phyloP scores from a whole-genome alignment of 768 basidiomycete species.

The Phaeotremella skinneri region DNA sequence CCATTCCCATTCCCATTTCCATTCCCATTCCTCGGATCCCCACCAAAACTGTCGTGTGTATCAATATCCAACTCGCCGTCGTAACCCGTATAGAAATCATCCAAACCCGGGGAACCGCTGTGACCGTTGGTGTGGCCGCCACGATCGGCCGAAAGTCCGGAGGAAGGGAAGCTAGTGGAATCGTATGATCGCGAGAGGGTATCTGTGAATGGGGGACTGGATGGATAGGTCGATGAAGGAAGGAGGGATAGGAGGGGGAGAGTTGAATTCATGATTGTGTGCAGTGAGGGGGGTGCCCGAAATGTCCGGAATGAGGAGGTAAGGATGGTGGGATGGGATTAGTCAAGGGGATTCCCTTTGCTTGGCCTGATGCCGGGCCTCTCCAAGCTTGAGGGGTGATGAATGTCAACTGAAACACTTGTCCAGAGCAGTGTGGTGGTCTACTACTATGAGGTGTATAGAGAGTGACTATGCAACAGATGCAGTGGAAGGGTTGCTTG shows the following conservation, averaged over 20 bases:
- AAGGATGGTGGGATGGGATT: too few relatives aligned
- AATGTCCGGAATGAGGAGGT: background rate
- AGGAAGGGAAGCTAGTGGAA: background rate
- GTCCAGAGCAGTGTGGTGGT: too few relatives aligned
- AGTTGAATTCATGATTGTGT: slow-evolving; percentile 19
- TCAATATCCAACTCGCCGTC: background rate
- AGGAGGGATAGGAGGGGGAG: slow-evolving; percentile 27
- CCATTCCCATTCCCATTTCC: too few relatives aligned
- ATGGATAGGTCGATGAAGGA: slow-evolving; percentile 12
- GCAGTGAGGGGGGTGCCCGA: background rate
- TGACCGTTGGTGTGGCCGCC: background rate
- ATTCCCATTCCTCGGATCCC: too few relatives aligned
- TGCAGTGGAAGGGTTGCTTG: too few relatives aligned
- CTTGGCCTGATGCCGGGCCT: too few relatives aligned
- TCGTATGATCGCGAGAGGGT: slow-evolving; percentile 18
- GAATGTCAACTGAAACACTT: too few relatives aligned
- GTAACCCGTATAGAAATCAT: background rate
- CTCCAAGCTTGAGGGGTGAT: too few relatives aligned
- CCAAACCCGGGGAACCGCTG: background rate
- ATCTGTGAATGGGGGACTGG: slow-evolving; percentile 18
- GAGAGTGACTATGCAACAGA: too few relatives aligned
- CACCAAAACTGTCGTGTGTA: too few relatives aligned
- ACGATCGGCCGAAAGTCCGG: background rate
- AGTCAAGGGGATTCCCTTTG: too few relatives aligned
- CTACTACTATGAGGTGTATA: too few relatives aligned